Conservation (phyloP, 306 rosid species). For the Lablab purpureus region DNA sequence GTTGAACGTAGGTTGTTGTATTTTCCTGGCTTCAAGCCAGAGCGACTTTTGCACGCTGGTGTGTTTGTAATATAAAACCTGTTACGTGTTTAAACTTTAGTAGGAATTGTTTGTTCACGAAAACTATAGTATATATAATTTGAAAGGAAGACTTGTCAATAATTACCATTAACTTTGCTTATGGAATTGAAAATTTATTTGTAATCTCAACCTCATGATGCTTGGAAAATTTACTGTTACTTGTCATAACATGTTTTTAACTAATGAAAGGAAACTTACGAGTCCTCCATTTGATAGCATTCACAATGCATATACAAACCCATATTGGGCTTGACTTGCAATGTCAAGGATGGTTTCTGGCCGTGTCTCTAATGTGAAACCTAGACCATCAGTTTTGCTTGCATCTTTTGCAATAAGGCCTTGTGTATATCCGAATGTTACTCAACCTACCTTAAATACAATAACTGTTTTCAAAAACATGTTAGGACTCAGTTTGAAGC, state of each 20-base stretch:
- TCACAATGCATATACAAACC: constrained; percentile 50
- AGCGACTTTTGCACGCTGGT: neutral
- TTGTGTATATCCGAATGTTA: constrained; percentile 53
- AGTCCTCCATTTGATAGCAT: constrained; percentile 52
- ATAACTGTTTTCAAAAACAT: constrained; percentile 57
- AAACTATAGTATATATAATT: neutral
- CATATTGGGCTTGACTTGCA: constrained; percentile 39
- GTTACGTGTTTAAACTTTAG: neutral
- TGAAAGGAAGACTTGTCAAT: neutral
- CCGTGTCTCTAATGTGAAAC: constrained; percentile 54
- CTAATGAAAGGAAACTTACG: constrained; percentile 48
- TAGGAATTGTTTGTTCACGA: neutral
- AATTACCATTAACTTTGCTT: constrained; percentile 4
- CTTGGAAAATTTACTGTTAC: constrained; percentile 65
- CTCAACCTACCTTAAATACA: constrained; percentile 57
- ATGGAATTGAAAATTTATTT: constrained; percentile 30
- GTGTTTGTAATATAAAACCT: neutral
- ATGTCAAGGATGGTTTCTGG: constrained; percentile 61
- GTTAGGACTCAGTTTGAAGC: constrained; percentile 59
- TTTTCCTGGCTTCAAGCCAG: neutral
- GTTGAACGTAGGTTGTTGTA: neutral
- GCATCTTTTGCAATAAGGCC: constrained; percentile 63
- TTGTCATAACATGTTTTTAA: constrained; percentile 45
- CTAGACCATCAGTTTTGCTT: constrained; percentile 56
- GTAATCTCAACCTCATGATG: constrained; percentile 56